Conservation (phyloP, 371 early-diverging fungal genomes). For the Lichtheimia ramosa region DNA sequence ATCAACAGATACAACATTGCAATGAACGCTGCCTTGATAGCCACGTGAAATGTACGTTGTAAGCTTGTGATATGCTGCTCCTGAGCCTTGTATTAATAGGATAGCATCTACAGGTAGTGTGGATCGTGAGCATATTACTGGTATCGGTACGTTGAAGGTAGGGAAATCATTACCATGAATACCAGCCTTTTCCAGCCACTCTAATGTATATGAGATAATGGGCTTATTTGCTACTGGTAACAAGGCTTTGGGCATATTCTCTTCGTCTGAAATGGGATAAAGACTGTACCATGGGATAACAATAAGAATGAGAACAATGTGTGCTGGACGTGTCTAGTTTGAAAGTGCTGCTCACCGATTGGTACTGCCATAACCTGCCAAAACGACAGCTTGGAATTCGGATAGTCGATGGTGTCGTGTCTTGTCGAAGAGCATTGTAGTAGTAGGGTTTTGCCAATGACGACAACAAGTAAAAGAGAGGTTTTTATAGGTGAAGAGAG, state of each 20-base stretch:
- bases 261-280: slow-evolving; percentile 81
- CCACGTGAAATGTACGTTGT: slow-evolving; percentile 71
- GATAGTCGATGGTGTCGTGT: slow-evolving; percentile 38
- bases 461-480: too few species aligned
- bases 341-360: slow-evolving; percentile 48
- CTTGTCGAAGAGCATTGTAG: slow-evolving; percentile 45
- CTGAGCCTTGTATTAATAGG: slow-evolving; percentile 62
- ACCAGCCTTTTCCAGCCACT: slow-evolving; percentile 90
- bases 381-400: slow-evolving; percentile 80
- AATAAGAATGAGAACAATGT: too few species aligned
- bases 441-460: too few species aligned
- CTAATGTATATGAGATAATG: slow-evolving; percentile 85
- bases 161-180: slow-evolving; percentile 65
- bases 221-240: slow-evolving; percentile 93
- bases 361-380: slow-evolving; percentile 74
- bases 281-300: slow-evolving; percentile 42
- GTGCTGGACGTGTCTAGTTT: too few species aligned
- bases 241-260: slow-evolving; percentile 85
- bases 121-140: not conserved
- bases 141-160: too few species aligned
- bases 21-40: slow-evolving; percentile 66
- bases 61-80: slow-evolving; percentile 51
- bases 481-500: too few species aligned
- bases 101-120: slow-evolving; percentile 73
- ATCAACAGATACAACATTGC: slow-evolving; percentile 62